Base-by-base conservation (phyloP, 2,329 filamentous ascomycete genomes). In the Pseudogymnoascus sp. region DNA sequence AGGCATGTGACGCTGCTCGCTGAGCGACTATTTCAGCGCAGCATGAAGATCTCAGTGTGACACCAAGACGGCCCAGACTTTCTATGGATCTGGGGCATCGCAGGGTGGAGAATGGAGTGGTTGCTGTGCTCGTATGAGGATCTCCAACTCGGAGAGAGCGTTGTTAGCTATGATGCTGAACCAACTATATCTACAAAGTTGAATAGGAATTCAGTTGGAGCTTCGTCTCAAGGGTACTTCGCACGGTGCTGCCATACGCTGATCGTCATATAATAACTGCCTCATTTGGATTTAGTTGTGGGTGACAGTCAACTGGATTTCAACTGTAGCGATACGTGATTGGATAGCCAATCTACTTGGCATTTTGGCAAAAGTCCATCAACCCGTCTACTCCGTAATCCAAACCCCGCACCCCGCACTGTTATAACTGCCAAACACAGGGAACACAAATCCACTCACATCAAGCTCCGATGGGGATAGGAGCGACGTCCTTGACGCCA, bases 321-420 rank as follows among this genome's bases (percentile, higher is more conserved):
- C 1, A 4, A 10, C 2, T 33, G 48, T 55, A 55, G n/a, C 10
- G 15, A 55, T 9, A 33, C n/a, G n/a, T 33, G 48, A 55, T 55
- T 55, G 45, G 45, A 31, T 33, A 5, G 21, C 6, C 13, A 48
- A 8, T 18, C 29, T 25, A 45, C 40, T 55, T 55, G 45, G 45
- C n/a, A 33, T 55, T 55, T 55, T 55, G 45, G 27, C 45, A 55
- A 55, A 55, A 10, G 31, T 33, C 45, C 45, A n/a, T n/a, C 31
- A 5, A 55, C 48, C 29, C 48, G n/a, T 33, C 27, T 55, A 18
- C 45, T 27, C 45, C 45, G n/a, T 18, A 55, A 7, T 29, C 39
- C 8, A 15, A 21, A 21, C 39, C 48, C 48, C 29, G 15, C 29
- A 55, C 48, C 48, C 48, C 48, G n/a, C 48, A 33, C 5, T 45